Evolutionary conservation across 2,329 filamentous ascomycete species (phyloP).

Genomic region (Iodosphaeria phyllophila): DNA sequence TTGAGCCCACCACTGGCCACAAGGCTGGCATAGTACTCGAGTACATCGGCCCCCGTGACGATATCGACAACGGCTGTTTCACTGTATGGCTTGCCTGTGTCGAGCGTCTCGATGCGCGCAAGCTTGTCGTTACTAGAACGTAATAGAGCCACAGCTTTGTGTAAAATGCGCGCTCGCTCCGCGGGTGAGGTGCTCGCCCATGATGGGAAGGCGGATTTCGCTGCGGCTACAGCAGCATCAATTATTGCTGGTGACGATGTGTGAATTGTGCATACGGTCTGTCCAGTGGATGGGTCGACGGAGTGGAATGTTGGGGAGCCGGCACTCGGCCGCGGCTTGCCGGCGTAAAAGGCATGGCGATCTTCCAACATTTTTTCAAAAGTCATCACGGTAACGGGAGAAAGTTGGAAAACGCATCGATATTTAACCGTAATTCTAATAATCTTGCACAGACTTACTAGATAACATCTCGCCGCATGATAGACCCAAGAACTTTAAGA

Average conservation of each 20-base stretch:
- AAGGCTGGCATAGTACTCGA: conserved; percentile 73
- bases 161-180: conserved; percentile 58
- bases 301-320: conserved; percentile 48
- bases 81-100: conserved; percentile 72
- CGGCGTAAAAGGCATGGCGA: conserved; percentile 58
- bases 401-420: too few relatives aligned
- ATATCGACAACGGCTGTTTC: conserved; percentile 76
- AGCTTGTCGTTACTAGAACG: conserved; percentile 64
- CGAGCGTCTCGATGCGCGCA: conserved; percentile 60
- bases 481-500: too few relatives aligned
- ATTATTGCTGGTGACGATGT: conserved; percentile 47
- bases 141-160: conserved; percentile 55
- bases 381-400: too few relatives aligned
- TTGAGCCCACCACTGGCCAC: conserved; percentile 63
- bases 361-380: too few relatives aligned
- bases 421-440: too few relatives aligned
- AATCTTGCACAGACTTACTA: too few relatives aligned
- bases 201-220: conserved; percentile 48
- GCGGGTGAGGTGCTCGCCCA: conserved; percentile 66
- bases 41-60: conserved; percentile 63
- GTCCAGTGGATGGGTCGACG: conserved; percentile 54
- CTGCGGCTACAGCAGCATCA: conserved; percentile 54
- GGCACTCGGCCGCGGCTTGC: conserved; percentile 42
- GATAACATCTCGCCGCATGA: too few relatives aligned
- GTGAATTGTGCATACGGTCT: conserved; percentile 53